Percentiles rank a stretch among this genome's conserved stretches.
Evolutionary conservation across 257 asterid genomes (phyloP).

Genomic region (Solanum sitiens): DNA sequence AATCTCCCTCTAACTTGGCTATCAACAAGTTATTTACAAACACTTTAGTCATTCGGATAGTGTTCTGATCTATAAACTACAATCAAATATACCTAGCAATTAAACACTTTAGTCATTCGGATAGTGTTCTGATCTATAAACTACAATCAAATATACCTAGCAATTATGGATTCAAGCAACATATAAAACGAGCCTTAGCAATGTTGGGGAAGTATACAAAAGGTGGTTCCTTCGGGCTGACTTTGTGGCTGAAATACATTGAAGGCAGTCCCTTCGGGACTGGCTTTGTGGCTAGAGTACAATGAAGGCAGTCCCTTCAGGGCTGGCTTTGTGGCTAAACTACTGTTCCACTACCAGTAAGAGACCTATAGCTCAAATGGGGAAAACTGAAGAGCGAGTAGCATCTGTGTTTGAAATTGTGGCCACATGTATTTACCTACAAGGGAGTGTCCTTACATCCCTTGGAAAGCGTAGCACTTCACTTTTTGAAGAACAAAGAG

Average conservation of each 20-base stretch:
- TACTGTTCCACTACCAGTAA: neutral
- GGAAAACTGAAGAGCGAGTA: neutral
- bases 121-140: neutral
- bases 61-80: neutral
- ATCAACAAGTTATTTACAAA: neutral
- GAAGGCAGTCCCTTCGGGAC: neutral
- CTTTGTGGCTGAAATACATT: neutral
- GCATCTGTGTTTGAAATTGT: neutral
- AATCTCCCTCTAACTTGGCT: neutral
- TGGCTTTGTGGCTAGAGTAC: neutral
- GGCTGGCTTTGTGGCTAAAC: neutral
- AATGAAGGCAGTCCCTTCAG: neutral
- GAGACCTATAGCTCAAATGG: neutral
- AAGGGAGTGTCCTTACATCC: neutral
- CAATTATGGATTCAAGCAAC: neutral
- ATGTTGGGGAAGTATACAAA: neutral
- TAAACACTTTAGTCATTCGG: neutral
- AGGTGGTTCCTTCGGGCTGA: neutral
- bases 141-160: neutral
- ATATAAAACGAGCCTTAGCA: neutral
- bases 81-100: neutral
- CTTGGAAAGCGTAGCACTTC: neutral
- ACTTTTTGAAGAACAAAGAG: neutral
- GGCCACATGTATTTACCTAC: neutral
- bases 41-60: neutral